Evolutionary conservation across 1,284 basidiomycete genomes (phyloP).

Genomic region (Prillingera fragicola): DNA sequence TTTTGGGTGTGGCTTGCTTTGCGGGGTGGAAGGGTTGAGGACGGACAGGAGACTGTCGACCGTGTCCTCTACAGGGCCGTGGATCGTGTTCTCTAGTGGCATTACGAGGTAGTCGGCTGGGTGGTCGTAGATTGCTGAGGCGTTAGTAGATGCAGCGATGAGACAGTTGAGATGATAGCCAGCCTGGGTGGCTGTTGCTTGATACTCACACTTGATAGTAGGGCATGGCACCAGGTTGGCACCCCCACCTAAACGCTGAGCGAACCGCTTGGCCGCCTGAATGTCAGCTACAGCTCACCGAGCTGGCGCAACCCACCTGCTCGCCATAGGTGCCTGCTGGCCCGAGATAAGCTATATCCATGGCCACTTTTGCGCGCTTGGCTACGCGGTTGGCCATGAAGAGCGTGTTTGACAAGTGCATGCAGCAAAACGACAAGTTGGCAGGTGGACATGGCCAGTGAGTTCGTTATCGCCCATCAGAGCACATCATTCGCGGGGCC

Average conservation of each 20-base stretch:
- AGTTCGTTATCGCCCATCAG: no score
- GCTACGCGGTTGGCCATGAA: no score
- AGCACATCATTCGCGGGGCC: no score
- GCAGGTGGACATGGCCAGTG: no score
- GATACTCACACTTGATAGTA: slow-evolving; percentile 27
- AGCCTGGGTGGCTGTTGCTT: no score
- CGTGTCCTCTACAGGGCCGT: slow-evolving; percentile 45
- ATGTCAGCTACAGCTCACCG: neutral
- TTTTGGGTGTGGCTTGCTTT: neutral
- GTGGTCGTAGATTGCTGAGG: slow-evolving; percentile 28
- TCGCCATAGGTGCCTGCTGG: slow-evolving; percentile 47
- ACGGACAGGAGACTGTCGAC: slow-evolving; percentile 32
- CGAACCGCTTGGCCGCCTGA: slow-evolving; percentile 24
- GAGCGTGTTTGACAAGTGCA: no score
- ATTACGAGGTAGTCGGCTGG: slow-evolving; percentile 32
- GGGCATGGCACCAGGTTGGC: slow-evolving; percentile 30
- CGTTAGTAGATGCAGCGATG: neutral
- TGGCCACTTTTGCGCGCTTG: neutral
- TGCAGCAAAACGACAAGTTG: neutral
- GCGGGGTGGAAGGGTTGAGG: neutral
- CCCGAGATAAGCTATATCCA: slow-evolving; percentile 40
- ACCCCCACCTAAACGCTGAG: slow-evolving; percentile 12
- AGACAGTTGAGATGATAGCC: no score
- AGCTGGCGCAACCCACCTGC: slow-evolving; percentile 27
- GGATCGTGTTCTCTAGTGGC: slow-evolving; percentile 47